Evolutionary conservation across 495 filamentous ascomycete species (phyloP), one percentile per base, ranked within the genome.

Genomic region (Annulohypoxylon maeteangense): DNA sequence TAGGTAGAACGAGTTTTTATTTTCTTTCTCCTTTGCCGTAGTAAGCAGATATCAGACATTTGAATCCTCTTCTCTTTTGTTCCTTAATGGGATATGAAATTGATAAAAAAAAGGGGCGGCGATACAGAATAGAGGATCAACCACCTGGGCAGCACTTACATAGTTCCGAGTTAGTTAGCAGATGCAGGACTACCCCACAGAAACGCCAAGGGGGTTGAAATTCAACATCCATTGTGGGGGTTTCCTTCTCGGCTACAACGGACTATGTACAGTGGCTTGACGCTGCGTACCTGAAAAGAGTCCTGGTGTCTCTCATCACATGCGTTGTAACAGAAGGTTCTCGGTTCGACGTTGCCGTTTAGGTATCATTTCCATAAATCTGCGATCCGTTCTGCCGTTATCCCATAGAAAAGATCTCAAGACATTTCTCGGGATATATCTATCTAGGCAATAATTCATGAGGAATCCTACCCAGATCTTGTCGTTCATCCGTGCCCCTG

Each of bases 141-240:
- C 34, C 34, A 38, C 34, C 34, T 38, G 34, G 34, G 40, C 48
- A 54, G 56, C 64, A 34, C 1, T 31, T n/a, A n/a, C n/a, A n/a
- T n/a, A n/a, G n/a, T n/a, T n/a, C n/a, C n/a, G n/a, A n/a, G n/a
- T n/a, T 50, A 62, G 42, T 29, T 56, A 31, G 51, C 11, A 56
- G 20, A 48, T 47, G 56, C 23, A 27, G 57, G 51, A 51, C 63
- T 71, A 72, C 69, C 70, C 65, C 65, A 73, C 70, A 68, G 55
- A 57, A 20, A 34, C 31, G 65, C 70, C 70, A 72, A 72, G 65
- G 47, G 64, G 47, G 42, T 40, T 51, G n/a, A 45, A 65, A 50
- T 65, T 58, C 50, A 53, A 38, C 40, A 4, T 18, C 8, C 25
- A 25, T 25, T 66, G 58, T 51, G 68, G 62, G 68, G 68, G 22